Evolutionary conservation across 2,329 filamentous ascomycete species (phyloP), one percentile per base, ranked within the genome.

Genomic region (Hymenoscyphus salicellus): DNA sequence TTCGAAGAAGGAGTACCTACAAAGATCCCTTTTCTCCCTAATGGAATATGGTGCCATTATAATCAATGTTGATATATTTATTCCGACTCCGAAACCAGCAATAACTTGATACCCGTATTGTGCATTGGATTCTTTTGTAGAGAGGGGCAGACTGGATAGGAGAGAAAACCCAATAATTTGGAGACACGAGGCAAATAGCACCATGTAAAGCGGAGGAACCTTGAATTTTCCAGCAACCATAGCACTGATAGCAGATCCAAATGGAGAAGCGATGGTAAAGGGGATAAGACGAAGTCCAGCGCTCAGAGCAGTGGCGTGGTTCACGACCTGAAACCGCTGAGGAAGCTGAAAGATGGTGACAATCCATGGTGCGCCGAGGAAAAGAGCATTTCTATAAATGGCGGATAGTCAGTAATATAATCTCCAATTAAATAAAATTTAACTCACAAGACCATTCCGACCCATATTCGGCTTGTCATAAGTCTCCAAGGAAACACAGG

Each of bases 401-500:
- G 6, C n/a, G 4, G 16, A 17, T 43, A 4, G 16, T 43, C n/a
- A 43, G 38, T n/a, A 7, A 43, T 7, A 20, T 6, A 43, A n/a
- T 7, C n/a, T 6, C 6, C 6, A 32, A 32, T 14, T 30, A 5
- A 58, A 20, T 6, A 32, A 17, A 30, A 14, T 8, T n/a, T 8
- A 20, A 30, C 52, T 55, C 11, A 70, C 65, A 63, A 5, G 33
- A 71, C 46, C 32, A 65, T 63, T 16, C 60, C 64, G 2, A 43
- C 57, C 16, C 68, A 55, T 3, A 68, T 55, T 10, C 67, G 33
- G 62, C 55, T 63, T n/a, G 55, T 61, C 14, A 69, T 20, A 23
- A 71, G 38, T 28, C 62, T 52, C 60, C 65, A 46, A 1, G 65
- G 65, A n/a, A 71, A 68, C 10, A 65, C 64, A 5, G 68, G 68